Evolutionary conservation across 2,329 filamentous ascomycete species (phyloP), one percentile per base, ranked within the genome.

Genomic region (Cercospora sp.): DNA sequence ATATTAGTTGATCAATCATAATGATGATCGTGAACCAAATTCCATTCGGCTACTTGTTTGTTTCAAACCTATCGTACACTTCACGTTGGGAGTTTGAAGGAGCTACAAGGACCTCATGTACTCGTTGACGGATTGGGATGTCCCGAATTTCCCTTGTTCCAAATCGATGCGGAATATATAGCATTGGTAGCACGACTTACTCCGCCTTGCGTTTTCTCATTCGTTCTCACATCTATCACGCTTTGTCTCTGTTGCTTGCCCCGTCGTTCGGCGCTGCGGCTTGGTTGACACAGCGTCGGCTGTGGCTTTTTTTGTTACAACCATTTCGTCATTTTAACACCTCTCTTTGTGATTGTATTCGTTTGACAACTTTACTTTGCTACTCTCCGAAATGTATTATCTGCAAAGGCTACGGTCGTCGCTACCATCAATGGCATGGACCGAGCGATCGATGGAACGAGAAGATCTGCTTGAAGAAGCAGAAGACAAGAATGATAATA

Each of bases 391-490:
- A 6, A 51, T 62, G 60, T 13, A 26, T 2, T 40, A 48, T 26
- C 1, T 62, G 23, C 3, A 40, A 12, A 62, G 13, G 5, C 26
- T 45, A 9, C 23, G 23, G 4, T 45, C 12, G 8, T 30, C 16
- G 33, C 10, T 23, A 18, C 9, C 16, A 30, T 20, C 53, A 13
- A 59, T 30, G 26, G 13, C 16, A 5, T 64, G 61, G 62, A 64
- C 10, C 12, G 57, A 58, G 42, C 55, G 36, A 40, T 42, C 20
- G 13, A 20, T 57, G 40, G 66, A 68, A 60, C 66, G 61, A 55
- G 62, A 68, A 30, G 62, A 68, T 42, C 12, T 65, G 23, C 42
- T 23, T 23, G 33, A 40, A 7, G 31, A 66, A 20, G 12, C 23
- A 62, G 26, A 13, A 51, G 18, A 30, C 18, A 23, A 51, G 45